phyloP scores from a whole-genome alignment of 1,284 basidiomycete genomes.

The Pulchroboletus neoregius region DNA sequence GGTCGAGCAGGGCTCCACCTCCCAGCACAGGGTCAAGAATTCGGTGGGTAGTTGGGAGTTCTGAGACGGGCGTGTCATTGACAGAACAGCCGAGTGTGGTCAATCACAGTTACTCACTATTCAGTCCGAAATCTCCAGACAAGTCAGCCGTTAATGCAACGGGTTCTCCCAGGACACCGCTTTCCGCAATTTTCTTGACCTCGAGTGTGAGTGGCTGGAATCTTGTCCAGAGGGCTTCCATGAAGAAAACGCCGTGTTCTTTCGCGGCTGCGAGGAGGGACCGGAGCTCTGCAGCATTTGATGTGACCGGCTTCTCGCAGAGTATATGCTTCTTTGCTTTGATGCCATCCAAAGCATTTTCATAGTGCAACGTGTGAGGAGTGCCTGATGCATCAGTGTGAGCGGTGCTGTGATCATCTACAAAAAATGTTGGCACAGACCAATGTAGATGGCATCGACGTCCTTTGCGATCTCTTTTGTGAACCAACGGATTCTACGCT shows the following conservation, averaged over 20 bases:
- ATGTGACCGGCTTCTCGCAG: constrained; percentile 79
- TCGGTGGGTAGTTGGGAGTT: constrained; percentile 64
- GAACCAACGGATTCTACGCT: constrained; percentile 1
- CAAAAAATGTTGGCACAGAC: constrained; percentile 34
- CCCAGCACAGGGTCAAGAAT: constrained; percentile 80
- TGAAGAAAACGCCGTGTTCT: constrained; percentile 77
- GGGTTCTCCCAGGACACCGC: constrained; percentile 59
- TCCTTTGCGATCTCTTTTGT: constrained; percentile 42
- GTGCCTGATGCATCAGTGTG: constrained; percentile 52
- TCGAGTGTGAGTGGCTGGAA: constrained; percentile 71
- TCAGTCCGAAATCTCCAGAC: constrained; percentile 65
- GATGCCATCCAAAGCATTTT: constrained; percentile 73
- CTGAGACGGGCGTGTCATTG: constrained; percentile 34
- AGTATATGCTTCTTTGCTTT: constrained; percentile 82
- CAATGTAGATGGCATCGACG: constrained; percentile 80
- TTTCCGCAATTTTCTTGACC: constrained; percentile 60
- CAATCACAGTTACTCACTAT: constrained; percentile 48
- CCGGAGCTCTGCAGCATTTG: constrained; percentile 60
- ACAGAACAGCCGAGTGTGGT: not conserved
- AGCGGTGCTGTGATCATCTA: not conserved
- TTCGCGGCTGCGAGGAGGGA: constrained; percentile 71
- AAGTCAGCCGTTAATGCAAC: constrained; percentile 68
- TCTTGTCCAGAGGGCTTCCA: constrained; percentile 85
- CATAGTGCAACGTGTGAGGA: constrained; percentile 83
- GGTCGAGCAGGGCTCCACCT: constrained; percentile 82